These are phyloP conservation scores for Gentiana straminea DNA, from an alignment of 257 asterid genomes.

Conservation along the genomic window DNA sequence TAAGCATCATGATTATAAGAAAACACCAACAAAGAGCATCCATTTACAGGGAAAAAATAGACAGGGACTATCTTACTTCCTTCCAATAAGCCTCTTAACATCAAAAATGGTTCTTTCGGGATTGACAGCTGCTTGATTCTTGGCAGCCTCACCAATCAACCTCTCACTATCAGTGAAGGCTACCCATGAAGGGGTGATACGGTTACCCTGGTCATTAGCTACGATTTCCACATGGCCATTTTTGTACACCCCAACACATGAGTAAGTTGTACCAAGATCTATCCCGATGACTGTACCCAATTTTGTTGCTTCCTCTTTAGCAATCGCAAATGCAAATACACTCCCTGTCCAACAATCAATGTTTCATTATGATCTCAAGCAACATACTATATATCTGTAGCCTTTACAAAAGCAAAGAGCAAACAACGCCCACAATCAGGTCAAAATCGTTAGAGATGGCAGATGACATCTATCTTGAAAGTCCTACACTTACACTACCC, in stretches of 20 bases:
- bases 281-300: conserved; percentile 89
- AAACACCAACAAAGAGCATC: conserved; percentile 4
- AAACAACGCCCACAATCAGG: no score
- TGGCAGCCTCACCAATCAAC: conserved; percentile 93
- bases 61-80: conserved; percentile 47
- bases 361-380: not conserved
- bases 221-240: conserved; percentile 91
- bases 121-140: conserved; percentile 88
- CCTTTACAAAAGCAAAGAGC: no score
- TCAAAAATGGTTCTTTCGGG: conserved; percentile 85
- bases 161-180: conserved; percentile 83
- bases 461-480: no score
- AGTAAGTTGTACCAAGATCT: conserved; percentile 91
- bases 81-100: conserved; percentile 92
- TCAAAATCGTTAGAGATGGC: no score
- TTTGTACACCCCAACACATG: conserved; percentile 95
- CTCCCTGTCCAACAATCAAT: conserved; percentile 38
- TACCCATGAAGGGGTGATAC: conserved; percentile 96
- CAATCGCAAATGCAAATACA: conserved; percentile 41
- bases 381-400: not conserved
- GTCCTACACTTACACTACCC: no score
- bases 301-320: conserved; percentile 68
- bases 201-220: conserved; percentile 94
- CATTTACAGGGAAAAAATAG: not conserved
- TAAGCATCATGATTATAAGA: not conserved